Conservation (phyloP, 2,329 filamentous ascomycete genomes). For the Colletotrichum lupini region DNA sequence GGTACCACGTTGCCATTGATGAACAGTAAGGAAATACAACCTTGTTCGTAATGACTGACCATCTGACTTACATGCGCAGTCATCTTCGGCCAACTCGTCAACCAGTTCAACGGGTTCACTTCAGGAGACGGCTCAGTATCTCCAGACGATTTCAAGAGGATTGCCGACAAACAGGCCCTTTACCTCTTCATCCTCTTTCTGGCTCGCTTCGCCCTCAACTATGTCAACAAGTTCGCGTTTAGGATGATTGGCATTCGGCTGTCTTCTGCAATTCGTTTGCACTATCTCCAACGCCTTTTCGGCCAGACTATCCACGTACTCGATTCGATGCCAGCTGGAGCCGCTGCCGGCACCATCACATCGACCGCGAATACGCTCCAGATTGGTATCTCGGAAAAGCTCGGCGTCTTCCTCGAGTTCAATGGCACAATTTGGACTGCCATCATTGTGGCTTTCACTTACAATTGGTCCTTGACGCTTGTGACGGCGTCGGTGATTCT, state of each 20-base stretch:
- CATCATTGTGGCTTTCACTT: conserved; percentile 65
- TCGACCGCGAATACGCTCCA: conserved; percentile 73
- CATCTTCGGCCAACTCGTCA: conserved; percentile 53
- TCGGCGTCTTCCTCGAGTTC: conserved; percentile 69
- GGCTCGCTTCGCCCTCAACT: conserved; percentile 71
- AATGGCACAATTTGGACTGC: conserved; percentile 62
- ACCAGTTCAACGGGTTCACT: conserved; percentile 53
- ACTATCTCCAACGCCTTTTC: conserved; percentile 74
- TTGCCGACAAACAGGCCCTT: conserved; percentile 61
- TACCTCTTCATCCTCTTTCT: conserved; percentile 80
- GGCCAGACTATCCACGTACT: conserved; percentile 74
- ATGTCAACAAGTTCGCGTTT: conserved; percentile 71
- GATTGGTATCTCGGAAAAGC: conserved; percentile 72
- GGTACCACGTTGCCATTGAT: conserved; percentile 68
- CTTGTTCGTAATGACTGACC: conserved; percentile 50
- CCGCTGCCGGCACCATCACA: conserved; percentile 72
- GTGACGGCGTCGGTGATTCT: conserved; percentile 67
- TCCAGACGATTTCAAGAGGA: conserved; percentile 51
- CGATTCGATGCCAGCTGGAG: conserved; percentile 72
- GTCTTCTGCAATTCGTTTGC: conserved; percentile 69
- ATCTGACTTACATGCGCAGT: conserved; percentile 1
- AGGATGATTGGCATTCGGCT: conserved; percentile 72
- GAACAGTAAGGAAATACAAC: conserved; percentile 58
- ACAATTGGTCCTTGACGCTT: conserved; percentile 69
- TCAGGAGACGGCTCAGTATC: conserved; percentile 36